These are phyloP conservation scores for Pythium brachiatum DNA, from an alignment of 352 stramenopile genomes.

Conservation along the genomic window DNA sequence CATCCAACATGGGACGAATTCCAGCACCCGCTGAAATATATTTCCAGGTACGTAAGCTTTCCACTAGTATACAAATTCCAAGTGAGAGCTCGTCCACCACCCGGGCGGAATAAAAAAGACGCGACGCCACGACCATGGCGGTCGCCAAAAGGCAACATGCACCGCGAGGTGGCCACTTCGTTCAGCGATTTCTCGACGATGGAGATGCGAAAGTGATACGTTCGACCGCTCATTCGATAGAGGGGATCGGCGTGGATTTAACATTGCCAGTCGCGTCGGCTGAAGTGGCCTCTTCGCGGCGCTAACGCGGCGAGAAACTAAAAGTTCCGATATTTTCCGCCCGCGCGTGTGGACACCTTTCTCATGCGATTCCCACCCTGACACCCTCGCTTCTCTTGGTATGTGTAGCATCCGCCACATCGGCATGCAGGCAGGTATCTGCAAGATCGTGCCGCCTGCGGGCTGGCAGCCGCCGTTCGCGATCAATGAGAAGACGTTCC, in stretches of 20 bases:
- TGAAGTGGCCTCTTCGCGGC: not conserved
- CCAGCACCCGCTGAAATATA: constrained; percentile 90
- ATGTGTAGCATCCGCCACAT: constrained; percentile 80
- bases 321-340: not conserved
- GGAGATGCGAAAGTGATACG: constrained; percentile 1
- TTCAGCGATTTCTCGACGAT: not conserved
- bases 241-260: constrained; percentile 12
- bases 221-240: constrained; percentile 23
- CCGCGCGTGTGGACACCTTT: constrained; percentile 1
- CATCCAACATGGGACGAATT: constrained; percentile 87
- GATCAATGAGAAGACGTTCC: constrained; percentile 83
- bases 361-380: not conserved
- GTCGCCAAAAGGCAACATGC: constrained; percentile 4
- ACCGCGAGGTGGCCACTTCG: not conserved
- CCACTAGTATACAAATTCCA: constrained; percentile 27
- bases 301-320: constrained; percentile 5
- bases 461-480: constrained; percentile 92
- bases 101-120: constrained; percentile 17
- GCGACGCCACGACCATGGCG: constrained; percentile 3
- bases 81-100: constrained; percentile 10
- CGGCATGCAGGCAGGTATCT: constrained; percentile 95
- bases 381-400: not conserved
- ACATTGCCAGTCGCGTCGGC: not conserved
- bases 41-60: constrained; percentile 82
- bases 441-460: constrained; percentile 97